Evolutionary conservation across 2,329 filamentous ascomycete species (phyloP), one percentile per base, ranked within the genome.

Genomic region (Cladosporium velox): DNA sequence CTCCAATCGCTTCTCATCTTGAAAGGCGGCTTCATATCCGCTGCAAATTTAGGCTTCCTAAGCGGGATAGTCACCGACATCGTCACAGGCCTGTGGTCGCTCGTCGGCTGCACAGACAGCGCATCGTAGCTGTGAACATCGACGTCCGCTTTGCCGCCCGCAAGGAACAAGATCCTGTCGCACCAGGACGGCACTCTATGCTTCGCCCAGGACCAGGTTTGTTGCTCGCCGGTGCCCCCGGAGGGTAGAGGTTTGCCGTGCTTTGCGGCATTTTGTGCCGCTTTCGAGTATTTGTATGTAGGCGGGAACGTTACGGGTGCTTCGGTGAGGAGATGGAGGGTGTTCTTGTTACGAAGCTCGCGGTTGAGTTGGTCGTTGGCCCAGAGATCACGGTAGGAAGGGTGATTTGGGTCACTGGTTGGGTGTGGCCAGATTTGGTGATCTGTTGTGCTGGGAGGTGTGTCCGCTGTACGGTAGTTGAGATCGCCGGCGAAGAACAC

Each of bases 151-250:
- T 75, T 70, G 14, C 70, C 66, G 18, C 24, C 12, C 11, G 35
- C 34, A 15, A 94, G 82, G 77, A 88, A 98, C 24, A 98, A 81
- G 24, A 98, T 89, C 3, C 95, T 88, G 78, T 98, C 95, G 73
- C 93, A 97, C 95, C 94, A 98, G 73, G 90, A 89, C 1, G 95
- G 93, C 85, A 91, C 96, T 55, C 95, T 88, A 76, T 96, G 91
- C 66, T 83, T 82, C 8, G 93, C 91, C 86, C 93, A 97, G 35
- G 82, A 24, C 21, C 47, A 69, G 57, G 21, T 24, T 14, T 38
- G 28, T 34, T 64, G 35, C 28, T 44, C 49, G 26, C 8, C 55
- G 4, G 4, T 41, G n/a, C 61, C 61, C 14, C 51, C 63, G 3
- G 63, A 38, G 6, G 59, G 66, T 12, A 57, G 64, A 24, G 72